Base-by-base conservation (phyloP, 148 eudicot genomes). In the Beta vulgaris region DNA sequence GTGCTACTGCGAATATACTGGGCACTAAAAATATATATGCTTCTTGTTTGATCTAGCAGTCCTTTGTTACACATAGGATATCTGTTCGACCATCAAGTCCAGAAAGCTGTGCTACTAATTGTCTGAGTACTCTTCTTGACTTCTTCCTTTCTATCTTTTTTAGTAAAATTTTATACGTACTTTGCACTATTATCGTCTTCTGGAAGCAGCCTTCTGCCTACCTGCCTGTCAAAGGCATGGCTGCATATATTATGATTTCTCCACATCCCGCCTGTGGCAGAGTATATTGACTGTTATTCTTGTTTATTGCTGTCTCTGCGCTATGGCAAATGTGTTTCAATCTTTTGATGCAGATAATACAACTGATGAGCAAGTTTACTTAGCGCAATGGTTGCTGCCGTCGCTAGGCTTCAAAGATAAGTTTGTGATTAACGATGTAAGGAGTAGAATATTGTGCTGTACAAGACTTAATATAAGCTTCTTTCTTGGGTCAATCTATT, bases 381-480 rank as follows among this genome's bases (percentile, higher is more conserved):
- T 69, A 57, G 76, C 89, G 23, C 87, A 88, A 57, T 93, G 98
- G 98, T 73, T 93, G 59, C 84, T 88, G 86, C 98, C 98, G 39
- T 73, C 91, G 10, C 81, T 93, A 42, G 87, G 80, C 54, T 69
- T 76, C 48, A 78, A 75, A 34, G 97, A 91, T 83, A 86, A 86
- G 80, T 87, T 90, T 78, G 82, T 81, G 65, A 78, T 90, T 63
- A 81, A 85, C 76, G 85, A 90, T 73, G 91, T 85, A 83, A 66
- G 89, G 69, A 42, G n/a, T n/a, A n/a, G 40, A 40, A 15, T 14
- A 53, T 8, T 62, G 29, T n/a, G 42, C 12, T n/a, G 19, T 19
- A 53, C n/a, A 46, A 4, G 29, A 37, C 28, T 55, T 34, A 11
- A 8, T 64, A 18, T n/a, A 78, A 73, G 35, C 58, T 78, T 53